Conservation (phyloP, 306 rosid genomes). For the Quercus berberidifolia region DNA sequence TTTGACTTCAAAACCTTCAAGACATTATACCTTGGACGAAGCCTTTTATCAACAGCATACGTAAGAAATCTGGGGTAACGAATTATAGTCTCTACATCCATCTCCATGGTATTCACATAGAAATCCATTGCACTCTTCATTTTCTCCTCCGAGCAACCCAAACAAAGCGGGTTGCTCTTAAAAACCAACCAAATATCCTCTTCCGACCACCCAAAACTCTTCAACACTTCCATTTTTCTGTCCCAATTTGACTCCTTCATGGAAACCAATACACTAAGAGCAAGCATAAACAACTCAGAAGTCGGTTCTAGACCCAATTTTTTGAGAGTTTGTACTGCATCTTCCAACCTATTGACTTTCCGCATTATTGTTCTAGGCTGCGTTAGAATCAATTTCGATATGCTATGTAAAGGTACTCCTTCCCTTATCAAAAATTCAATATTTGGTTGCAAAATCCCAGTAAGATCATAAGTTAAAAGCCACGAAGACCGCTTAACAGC, state of each 20-base stretch:
- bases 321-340: not conserved
- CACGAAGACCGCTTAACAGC: conserved; percentile 7
- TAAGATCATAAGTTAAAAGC: conserved; percentile 2
- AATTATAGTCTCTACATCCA: not conserved
- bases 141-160: conserved; percentile 22
- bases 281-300: not conserved
- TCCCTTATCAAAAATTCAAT: not conserved
- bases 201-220: conserved; percentile 29
- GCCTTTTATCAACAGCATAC: not conserved
- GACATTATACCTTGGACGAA: conserved; percentile 15
- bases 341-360: conserved; percentile 7
- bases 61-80: conserved; percentile 2
- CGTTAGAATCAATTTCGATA: not conserved
- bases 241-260: conserved; percentile 17
- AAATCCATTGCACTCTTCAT: conserved; percentile 3
- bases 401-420: conserved; percentile 1
- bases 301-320: conserved; percentile 11
- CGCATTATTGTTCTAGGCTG: conserved; percentile 1
- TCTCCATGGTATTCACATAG: conserved; percentile 13
- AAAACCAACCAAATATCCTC: not conserved
- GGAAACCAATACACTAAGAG: not conserved
- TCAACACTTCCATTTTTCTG: conserved; percentile 7
- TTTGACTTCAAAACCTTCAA: conserved; percentile 14
- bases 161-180: not conserved
- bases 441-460: not conserved